Percentiles rank a stretch among this genome's conserved stretches.
These are phyloP conservation scores for Phytophthora lateralis DNA, from an alignment of 352 stramenopile species.

Conservation along the genomic window DNA sequence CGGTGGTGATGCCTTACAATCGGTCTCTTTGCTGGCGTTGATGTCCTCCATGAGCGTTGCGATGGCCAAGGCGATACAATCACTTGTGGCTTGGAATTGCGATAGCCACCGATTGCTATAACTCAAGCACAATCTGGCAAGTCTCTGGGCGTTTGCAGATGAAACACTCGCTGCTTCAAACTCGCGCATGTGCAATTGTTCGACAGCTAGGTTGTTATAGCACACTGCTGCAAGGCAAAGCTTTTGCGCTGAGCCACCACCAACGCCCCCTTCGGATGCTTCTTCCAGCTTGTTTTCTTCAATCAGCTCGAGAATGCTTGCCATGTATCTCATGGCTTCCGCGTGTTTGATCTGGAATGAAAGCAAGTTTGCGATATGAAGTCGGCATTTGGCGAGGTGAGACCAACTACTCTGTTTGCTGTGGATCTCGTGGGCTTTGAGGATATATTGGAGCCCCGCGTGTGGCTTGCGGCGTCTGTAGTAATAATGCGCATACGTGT, in stretches of 20 bases:
- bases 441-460: slow-evolving; percentile 84
- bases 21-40: slow-evolving; percentile 28
- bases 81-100: slow-evolving; percentile 89
- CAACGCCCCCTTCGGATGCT: slow-evolving; percentile 15
- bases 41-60: slow-evolving; percentile 73
- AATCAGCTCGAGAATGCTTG: slow-evolving; percentile 88
- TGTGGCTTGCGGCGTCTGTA: slow-evolving; percentile 81
- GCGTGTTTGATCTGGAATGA: slow-evolving; percentile 78
- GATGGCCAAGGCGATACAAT: slow-evolving; percentile 67
- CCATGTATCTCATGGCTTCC: slow-evolving; percentile 80
- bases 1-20: slow-evolving; percentile 7
- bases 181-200: slow-evolving; percentile 87
- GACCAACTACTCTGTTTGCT: slow-evolving; percentile 71
- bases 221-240: slow-evolving; percentile 89
- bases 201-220: slow-evolving; percentile 94
- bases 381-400: slow-evolving; percentile 89
- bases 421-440: slow-evolving; percentile 88
- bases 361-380: slow-evolving; percentile 85
- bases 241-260: slow-evolving; percentile 81
- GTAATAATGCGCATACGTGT: slow-evolving; percentile 93
- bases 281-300: slow-evolving; percentile 89
- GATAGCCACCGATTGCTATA: slow-evolving; percentile 92
- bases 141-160: slow-evolving; percentile 85
- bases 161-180: slow-evolving; percentile 79
- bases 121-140: slow-evolving; percentile 90